phyloP scores from a whole-genome alignment of 106 monocot species.

The Platanthera zijinensis region DNA sequence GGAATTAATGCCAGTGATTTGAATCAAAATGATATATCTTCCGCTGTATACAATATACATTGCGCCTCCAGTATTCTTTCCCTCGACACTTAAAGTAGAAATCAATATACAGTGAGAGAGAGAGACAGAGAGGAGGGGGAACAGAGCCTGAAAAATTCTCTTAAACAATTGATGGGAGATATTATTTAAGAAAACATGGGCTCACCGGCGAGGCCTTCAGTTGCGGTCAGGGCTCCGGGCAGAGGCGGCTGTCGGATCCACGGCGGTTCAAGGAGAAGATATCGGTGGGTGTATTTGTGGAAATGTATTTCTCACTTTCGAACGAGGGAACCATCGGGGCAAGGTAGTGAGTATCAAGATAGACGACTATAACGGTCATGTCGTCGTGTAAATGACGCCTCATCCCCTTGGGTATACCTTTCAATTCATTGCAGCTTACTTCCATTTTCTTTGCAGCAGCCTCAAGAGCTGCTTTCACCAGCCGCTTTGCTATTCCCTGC shows the following conservation, averaged over 20 bases:
- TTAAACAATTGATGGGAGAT: too few species aligned
- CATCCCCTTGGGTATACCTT: constrained; percentile 45
- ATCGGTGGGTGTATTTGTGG: constrained; percentile 55
- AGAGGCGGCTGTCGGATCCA: constrained; percentile 15
- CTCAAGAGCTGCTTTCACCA: constrained; percentile 49
- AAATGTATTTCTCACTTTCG: constrained; percentile 14
- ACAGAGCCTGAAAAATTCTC: too few species aligned
- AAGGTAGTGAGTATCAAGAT: constrained; percentile 23
- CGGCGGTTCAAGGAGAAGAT: constrained; percentile 42
- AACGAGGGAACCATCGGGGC: not conserved
- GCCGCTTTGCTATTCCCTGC: constrained; percentile 67
- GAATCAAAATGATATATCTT: too few species aligned
- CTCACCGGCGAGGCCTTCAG: too few species aligned
- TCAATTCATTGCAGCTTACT: constrained; percentile 48
- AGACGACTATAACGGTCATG: constrained; percentile 69
- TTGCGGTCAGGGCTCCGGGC: not conserved
- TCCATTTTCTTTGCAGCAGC: constrained; percentile 61
- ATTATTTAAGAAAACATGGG: too few species aligned
- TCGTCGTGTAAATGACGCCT: constrained; percentile 76
- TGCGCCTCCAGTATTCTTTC: too few species aligned
- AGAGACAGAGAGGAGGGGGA: too few species aligned
- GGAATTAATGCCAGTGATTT: too few species aligned
- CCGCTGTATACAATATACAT: too few species aligned
- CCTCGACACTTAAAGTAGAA: too few species aligned
- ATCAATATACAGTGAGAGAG: too few species aligned